Conservation (phyloP, 108 stramenopile genomes). For the Parmales sp. region DNA sequence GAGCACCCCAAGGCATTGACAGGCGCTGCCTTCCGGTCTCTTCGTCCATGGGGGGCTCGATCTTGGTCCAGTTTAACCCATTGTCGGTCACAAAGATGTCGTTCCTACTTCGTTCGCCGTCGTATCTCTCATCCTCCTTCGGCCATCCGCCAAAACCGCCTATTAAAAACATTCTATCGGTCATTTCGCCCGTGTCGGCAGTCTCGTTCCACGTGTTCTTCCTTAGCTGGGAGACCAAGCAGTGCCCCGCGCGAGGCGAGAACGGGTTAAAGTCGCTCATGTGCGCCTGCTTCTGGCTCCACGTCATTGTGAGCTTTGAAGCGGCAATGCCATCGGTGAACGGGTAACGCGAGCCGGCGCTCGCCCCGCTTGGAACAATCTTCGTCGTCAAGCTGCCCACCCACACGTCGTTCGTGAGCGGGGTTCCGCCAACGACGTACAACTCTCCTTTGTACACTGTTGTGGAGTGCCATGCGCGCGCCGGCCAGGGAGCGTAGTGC, state of each 20-base stretch:
- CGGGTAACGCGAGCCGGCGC: neutral
- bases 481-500: slow-evolving; percentile 56
- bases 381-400: slow-evolving; percentile 24
- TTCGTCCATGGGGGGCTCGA: slow-evolving; percentile 20
- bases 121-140: slow-evolving; percentile 24
- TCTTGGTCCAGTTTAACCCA: slow-evolving; percentile 38
- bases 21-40: neutral
- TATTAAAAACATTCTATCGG: slow-evolving; percentile 6
- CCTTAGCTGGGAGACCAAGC: neutral
- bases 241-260: neutral
- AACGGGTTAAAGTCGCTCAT: neutral
- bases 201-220: neutral
- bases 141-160: slow-evolving; percentile 41
- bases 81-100: slow-evolving; percentile 47
- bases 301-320: neutral
- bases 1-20: slow-evolving; percentile 34
- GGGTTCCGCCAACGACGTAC: slow-evolving; percentile 57
- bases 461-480: slow-evolving; percentile 54
- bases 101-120: slow-evolving; percentile 42
- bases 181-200: neutral
- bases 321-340: neutral
- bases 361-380: too few species aligned
- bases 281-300: neutral
- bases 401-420: slow-evolving; percentile 67
- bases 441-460: slow-evolving; percentile 31